Conservation (phyloP, 331 rosid genomes). For the Arachis monticola region DNA sequence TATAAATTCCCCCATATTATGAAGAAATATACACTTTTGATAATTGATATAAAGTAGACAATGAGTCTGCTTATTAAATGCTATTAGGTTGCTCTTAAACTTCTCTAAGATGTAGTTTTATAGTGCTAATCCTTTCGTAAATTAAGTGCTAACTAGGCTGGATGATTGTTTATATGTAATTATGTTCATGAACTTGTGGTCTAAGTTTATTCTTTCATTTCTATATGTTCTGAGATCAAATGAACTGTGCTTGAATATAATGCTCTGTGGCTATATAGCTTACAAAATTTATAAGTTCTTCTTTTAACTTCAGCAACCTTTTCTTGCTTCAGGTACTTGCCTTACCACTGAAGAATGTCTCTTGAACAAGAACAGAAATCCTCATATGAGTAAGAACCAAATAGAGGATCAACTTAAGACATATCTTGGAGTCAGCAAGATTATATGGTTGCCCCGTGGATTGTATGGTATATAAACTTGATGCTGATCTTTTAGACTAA, state of each 20-base stretch:
- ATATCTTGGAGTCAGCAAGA: conserved; percentile 80
- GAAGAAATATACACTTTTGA: too few relatives aligned
- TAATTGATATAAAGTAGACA: too few relatives aligned
- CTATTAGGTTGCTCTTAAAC: background rate
- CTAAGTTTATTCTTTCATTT: conserved; percentile 13
- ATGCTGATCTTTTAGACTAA: background rate
- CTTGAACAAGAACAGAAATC: conserved; percentile 88
- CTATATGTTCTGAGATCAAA: conserved; percentile 9
- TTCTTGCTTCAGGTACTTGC: conserved; percentile 75
- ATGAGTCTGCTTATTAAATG: background rate
- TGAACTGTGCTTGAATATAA: conserved; percentile 11
- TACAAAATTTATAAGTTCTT: background rate
- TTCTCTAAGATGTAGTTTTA: conserved; percentile 18
- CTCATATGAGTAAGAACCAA: conserved; percentile 67
- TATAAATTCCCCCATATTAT: too few relatives aligned
- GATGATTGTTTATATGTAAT: conserved; percentile 5
- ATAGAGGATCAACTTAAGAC: conserved; percentile 80
- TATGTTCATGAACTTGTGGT: conserved; percentile 12
- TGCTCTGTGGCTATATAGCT: conserved; percentile 16
- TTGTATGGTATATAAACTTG: conserved; percentile 58
- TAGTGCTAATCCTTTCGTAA: conserved; percentile 8
- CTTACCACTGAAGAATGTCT: conserved; percentile 97
- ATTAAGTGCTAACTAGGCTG: conserved; percentile 2
- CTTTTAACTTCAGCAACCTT: conserved; percentile 21
- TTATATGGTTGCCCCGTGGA: conserved; percentile 95